These are phyloP conservation scores for Podaxis pistillaris DNA, from an alignment of 768 basidiomycete genomes.

Conservation along the genomic window DNA sequence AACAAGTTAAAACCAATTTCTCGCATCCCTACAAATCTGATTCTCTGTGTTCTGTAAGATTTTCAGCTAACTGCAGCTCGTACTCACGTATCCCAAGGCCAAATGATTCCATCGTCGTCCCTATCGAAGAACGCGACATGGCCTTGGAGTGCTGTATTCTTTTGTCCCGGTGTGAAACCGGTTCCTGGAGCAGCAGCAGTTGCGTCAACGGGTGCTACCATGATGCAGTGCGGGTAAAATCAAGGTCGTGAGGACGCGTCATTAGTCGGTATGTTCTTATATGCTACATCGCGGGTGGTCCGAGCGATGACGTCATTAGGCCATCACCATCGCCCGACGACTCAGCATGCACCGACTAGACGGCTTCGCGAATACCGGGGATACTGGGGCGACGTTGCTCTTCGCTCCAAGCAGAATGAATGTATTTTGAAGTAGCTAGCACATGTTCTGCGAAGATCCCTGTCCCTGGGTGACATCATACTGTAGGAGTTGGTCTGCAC, in stretches of 20 bases:
- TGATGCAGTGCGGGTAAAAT: constrained; percentile 6
- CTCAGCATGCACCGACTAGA: neutral
- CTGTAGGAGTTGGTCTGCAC: too few relatives aligned
- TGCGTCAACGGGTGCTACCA: constrained; percentile 33
- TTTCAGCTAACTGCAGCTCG: neutral
- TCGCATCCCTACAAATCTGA: constrained; percentile 38
- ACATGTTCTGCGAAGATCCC: too few relatives aligned
- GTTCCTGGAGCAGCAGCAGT: constrained; percentile 28
- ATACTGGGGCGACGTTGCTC: neutral
- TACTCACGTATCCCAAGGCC: constrained; percentile 43
- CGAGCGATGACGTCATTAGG: neutral
- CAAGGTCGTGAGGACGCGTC: too few relatives aligned
- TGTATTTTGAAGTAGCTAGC: too few relatives aligned
- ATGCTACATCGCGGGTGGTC: neutral
- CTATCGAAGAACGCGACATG: constrained; percentile 47
- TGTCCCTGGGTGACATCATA: too few relatives aligned
- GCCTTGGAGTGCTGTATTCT: constrained; percentile 37
- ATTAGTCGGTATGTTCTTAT: neutral
- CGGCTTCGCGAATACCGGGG: neutral
- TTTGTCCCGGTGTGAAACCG: constrained; percentile 26
- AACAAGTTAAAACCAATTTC: constrained; percentile 37
- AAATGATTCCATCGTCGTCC: constrained; percentile 44
- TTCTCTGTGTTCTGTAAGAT: neutral
- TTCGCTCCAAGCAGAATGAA: neutral
- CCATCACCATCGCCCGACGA: neutral